Conservation (phyloP, 305 asterid genomes). For the Ajuga reptans region DNA sequence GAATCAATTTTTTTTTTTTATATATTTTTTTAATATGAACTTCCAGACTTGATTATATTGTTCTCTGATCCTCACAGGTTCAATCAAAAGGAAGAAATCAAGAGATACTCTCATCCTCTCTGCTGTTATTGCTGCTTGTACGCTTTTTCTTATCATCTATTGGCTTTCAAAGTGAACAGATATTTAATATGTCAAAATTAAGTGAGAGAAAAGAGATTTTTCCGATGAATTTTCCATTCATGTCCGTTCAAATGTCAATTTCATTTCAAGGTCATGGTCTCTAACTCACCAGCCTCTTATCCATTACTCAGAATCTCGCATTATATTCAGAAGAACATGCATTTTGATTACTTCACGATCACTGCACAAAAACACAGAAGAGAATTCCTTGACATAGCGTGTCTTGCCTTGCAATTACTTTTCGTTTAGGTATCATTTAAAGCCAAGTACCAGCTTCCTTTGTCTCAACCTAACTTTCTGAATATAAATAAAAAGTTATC, state of each 20-base stretch:
- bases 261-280: conserved; percentile 16
- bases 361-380: background rate
- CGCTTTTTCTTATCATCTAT: conserved; percentile 75
- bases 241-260: conserved; percentile 17
- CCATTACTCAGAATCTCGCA: background rate
- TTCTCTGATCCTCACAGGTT: conserved; percentile 43
- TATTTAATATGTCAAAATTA: background rate
- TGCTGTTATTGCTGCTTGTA: conserved; percentile 93
- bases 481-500: background rate
- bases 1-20: background rate
- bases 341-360: background rate
- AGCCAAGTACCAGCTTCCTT: background rate
- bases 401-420: conserved; percentile 1
- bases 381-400: background rate
- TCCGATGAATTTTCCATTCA: conserved; percentile 16
- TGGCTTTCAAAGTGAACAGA: conserved; percentile 76
- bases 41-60: background rate
- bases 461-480: conserved; percentile 3
- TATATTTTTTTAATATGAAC: background rate
- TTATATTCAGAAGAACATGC: conserved; percentile 5
- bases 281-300: background rate
- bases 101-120: conserved; percentile 86
- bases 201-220: conserved; percentile 22
- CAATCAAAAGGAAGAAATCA: conserved; percentile 71
- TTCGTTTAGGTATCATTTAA: background rate